Conservation (phyloP, 352 stramenopile genomes). For the Globisporangium cederbergense region DNA sequence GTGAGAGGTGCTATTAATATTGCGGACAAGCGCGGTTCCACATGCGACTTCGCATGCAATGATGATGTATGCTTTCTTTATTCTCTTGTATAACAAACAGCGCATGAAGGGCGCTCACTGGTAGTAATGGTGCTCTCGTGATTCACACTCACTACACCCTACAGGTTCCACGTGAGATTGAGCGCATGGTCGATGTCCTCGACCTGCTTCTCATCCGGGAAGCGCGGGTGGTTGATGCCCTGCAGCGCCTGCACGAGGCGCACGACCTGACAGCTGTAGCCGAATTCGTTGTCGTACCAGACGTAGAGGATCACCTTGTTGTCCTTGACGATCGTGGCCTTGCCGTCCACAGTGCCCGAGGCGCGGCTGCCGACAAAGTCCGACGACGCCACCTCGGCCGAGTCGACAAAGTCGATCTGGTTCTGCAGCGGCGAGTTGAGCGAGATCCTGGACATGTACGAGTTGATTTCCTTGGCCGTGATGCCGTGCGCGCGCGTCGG, state of each 20-base stretch:
- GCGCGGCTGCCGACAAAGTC: slow-evolving; percentile 83
- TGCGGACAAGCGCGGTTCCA: background rate
- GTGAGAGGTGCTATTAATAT: background rate
- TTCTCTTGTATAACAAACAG: background rate
- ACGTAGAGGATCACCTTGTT: slow-evolving; percentile 87
- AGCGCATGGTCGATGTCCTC: slow-evolving; percentile 68
- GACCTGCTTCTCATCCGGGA: slow-evolving; percentile 63
- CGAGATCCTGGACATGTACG: slow-evolving; percentile 74
- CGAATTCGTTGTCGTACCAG: slow-evolving; percentile 92
- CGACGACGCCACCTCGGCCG: slow-evolving; percentile 73
- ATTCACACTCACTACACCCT: slow-evolving; percentile 7
- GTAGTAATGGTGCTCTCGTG: background rate
- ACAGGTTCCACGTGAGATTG: slow-evolving; percentile 43
- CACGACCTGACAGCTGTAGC: slow-evolving; percentile 87
- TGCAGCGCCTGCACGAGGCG: slow-evolving; percentile 78
- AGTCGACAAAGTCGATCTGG: slow-evolving; percentile 88
- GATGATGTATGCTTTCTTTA: background rate
- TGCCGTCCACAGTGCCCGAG: slow-evolving; percentile 73
- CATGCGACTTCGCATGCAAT: background rate
- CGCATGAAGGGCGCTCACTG: background rate
- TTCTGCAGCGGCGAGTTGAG: slow-evolving; percentile 84
- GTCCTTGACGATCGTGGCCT: slow-evolving; percentile 81
- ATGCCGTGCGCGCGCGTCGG: slow-evolving; percentile 66
- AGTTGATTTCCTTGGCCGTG: slow-evolving; percentile 71
- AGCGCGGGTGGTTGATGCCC: slow-evolving; percentile 69